Percentiles rank a stretch among this genome's conserved stretches.
These are phyloP conservation scores for Debaryomyces castellii DNA, from an alignment of 805 yeast genomes.

Conservation along the genomic window DNA sequence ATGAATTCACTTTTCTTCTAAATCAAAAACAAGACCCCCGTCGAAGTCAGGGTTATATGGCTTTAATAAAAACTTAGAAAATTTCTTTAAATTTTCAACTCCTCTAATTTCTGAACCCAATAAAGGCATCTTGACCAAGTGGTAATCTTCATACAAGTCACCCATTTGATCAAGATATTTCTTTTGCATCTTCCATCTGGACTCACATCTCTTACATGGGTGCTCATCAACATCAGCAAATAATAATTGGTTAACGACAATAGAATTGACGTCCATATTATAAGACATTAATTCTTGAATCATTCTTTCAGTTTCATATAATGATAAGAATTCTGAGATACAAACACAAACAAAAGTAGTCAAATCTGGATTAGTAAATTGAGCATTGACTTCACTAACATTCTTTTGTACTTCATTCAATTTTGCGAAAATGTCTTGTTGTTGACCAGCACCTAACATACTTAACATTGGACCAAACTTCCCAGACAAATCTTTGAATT, in stretches of 20 bases:
- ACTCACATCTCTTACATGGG: conserved; percentile 82
- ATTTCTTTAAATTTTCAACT: conserved; percentile 75
- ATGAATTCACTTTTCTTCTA: conserved; percentile 44
- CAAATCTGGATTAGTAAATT: conserved; percentile 92
- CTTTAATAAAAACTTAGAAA: conserved; percentile 74
- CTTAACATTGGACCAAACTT: conserved; percentile 89
- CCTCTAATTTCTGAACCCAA: conserved; percentile 96
- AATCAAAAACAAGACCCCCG: conserved; percentile 50
- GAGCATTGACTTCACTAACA: conserved; percentile 87
- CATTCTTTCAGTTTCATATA: conserved; percentile 96
- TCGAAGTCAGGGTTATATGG: conserved; percentile 75
- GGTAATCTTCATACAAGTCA: conserved; percentile 96
- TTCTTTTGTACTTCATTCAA: conserved; percentile 76
- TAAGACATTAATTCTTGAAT: conserved; percentile 93
- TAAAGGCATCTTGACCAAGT: conserved; percentile 91
- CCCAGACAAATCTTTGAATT: conserved; percentile 82
- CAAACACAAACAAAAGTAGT: conserved; percentile 97
- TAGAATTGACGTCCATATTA: conserved; percentile 95
- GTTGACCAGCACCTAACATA: conserved; percentile 66
- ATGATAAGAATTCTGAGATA: conserved; percentile 92
- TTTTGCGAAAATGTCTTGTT: conserved; percentile 72
- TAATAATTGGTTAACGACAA: conserved; percentile 90
- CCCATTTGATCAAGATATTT: conserved; percentile 94
- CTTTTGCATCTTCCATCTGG: conserved; percentile 94
- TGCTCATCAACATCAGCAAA: conserved; percentile 78